These are phyloP conservation scores for Cladosporium sphaerospermum DNA, from an alignment of 2,329 filamentous ascomycete species.

Conservation along the genomic window DNA sequence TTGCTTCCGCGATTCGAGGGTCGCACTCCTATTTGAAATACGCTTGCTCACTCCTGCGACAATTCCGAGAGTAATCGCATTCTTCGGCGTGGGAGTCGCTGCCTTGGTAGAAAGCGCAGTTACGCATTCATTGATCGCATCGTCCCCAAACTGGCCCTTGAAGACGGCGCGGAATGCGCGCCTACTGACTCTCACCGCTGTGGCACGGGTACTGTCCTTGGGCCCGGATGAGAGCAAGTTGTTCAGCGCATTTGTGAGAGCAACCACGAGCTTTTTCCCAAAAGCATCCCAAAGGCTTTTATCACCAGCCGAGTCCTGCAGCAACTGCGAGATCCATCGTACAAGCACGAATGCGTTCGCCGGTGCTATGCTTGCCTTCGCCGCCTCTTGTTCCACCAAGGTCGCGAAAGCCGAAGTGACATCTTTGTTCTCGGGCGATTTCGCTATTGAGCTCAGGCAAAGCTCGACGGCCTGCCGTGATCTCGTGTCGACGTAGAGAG, in stretches of 20 bases:
- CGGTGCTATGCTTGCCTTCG: slow-evolving; percentile 70
- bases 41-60: slow-evolving; percentile 81
- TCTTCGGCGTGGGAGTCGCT: slow-evolving; percentile 56
- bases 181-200: slow-evolving; percentile 70
- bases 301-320: slow-evolving; percentile 61
- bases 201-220: slow-evolving; percentile 61
- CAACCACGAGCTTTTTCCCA: slow-evolving; percentile 58
- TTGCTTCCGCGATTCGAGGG: slow-evolving; percentile 60
- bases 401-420: slow-evolving; percentile 59
- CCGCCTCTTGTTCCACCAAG: slow-evolving; percentile 63
- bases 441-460: slow-evolving; percentile 66
- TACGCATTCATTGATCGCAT: slow-evolving; percentile 58
- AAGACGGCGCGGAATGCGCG: slow-evolving; percentile 73
- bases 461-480: slow-evolving; percentile 78
- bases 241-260: slow-evolving; percentile 69
- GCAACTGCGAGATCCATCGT: slow-evolving; percentile 79
- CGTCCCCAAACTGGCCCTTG: slow-evolving; percentile 52
- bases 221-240: slow-evolving; percentile 63
- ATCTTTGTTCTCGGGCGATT: slow-evolving; percentile 49
- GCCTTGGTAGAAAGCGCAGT: slow-evolving; percentile 63
- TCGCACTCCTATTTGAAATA: slow-evolving; percentile 54
- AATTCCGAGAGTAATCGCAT: slow-evolving; percentile 74
- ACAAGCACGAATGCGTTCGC: slow-evolving; percentile 80
- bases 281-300: slow-evolving; percentile 58
- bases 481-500: slow-evolving; percentile 76